These are phyloP conservation scores for Astraeus odoratus DNA, from an alignment of 768 basidiomycete genomes.

Conservation along the genomic window DNA sequence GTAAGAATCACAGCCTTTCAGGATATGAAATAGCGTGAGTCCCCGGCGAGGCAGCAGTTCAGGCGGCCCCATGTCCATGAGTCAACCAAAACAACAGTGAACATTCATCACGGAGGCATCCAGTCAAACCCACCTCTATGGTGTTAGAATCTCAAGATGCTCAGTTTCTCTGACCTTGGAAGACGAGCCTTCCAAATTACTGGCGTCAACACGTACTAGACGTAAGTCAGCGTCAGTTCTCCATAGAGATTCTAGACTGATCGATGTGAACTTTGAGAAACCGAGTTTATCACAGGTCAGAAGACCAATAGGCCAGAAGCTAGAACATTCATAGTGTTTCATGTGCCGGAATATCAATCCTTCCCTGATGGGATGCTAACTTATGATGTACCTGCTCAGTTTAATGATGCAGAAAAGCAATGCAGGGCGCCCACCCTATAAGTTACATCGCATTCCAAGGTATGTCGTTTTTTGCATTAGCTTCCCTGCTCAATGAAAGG, in stretches of 20 bases:
- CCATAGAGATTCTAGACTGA: no score
- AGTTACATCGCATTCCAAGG: neutral
- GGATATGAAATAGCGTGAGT: slow-evolving; percentile 13
- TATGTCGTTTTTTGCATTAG: neutral
- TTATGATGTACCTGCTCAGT: neutral
- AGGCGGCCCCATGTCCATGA: slow-evolving; percentile 10
- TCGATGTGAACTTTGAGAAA: no score
- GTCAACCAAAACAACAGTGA: slow-evolving; percentile 5
- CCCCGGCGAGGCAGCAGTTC: slow-evolving; percentile 17
- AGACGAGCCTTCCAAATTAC: no score
- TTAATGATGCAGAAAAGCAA: neutral
- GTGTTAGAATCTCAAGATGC: no score
- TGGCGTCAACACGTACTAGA: no score
- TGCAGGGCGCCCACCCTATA: neutral
- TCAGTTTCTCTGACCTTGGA: no score
- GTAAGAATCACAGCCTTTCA: slow-evolving; percentile 6
- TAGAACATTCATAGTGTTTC: neutral
- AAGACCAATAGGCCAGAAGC: neutral
- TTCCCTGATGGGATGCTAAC: neutral
- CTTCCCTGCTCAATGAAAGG: no score
- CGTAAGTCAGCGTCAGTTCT: no score
- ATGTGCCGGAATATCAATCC: neutral
- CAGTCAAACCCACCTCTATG: slow-evolving; percentile 5
- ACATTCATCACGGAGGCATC: slow-evolving; percentile 8
- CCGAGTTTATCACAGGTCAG: no score